Base-by-base conservation (phyloP, 2,329 filamentous ascomycete genomes). In the Grosmannia serpens region DNA sequence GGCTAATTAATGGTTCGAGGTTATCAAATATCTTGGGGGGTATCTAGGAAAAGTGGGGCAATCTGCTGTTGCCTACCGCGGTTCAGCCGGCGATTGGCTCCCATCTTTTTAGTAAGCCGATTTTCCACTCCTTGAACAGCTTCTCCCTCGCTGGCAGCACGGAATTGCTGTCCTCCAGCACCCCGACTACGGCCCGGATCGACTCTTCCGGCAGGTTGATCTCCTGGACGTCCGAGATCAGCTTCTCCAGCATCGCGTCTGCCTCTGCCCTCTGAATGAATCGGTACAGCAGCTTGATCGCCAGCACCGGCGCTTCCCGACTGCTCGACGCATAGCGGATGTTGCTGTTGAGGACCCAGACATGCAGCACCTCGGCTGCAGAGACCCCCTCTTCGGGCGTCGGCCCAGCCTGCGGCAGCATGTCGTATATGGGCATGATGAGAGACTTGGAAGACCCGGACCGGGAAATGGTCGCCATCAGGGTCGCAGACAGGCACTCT, bases 111-210 rank as follows among this genome's bases (percentile, higher is more conserved):
- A 89, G 66, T 22, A 89, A 67, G 2, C 84, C 85, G 6, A 89
- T 83, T 29, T 77, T 77, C 86, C 86, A 90, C n/a, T 78, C 80
- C 66, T 81, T 76, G 63, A 88, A 87, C 31, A 65, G 71, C 58
- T 82, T 75, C 60, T 85, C 81, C 10, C 72, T 72, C 0, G 63
- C 67, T 1, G 86, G 86, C 10, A 89, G 67, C 20, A 83, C 66
- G 3, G 61, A 49, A 41, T 76, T 80, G 62, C 79, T 84, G 9
- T 65, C 66, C 13, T 72, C 66, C 29, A 90, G 70, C 11, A 68
- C 70, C 7, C 65, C 61, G 1, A 69, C 63, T 8, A 85, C 68
- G 33, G 72, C 71, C 6, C 67, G 59, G 31, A 85, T 80, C 5
- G 81, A 74, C 5, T 74, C 70, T 1, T 61, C 62, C 0, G 84